Conservation (phyloP, 371 early-diverging fungal species). For the Saksenaea vasiformis region DNA sequence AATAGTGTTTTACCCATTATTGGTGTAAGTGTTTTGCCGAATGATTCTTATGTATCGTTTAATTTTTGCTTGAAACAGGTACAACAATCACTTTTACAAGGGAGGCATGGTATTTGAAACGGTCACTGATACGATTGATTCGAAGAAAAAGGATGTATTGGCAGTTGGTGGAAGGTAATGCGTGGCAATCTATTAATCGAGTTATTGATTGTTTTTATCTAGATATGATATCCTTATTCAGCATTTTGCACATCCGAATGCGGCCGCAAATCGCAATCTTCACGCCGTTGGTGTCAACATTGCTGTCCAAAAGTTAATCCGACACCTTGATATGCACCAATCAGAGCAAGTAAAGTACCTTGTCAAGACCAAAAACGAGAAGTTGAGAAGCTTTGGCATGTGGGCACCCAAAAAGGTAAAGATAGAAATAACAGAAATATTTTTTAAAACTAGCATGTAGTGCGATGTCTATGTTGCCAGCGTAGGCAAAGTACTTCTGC, state of each 20-base stretch:
- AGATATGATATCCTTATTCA: constrained; percentile 73
- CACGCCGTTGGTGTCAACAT: constrained; percentile 80
- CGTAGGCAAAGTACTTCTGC: constrained; percentile 71
- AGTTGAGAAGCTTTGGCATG: constrained; percentile 58
- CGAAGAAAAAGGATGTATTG: constrained; percentile 70
- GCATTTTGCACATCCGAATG: constrained; percentile 48
- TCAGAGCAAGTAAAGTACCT: constrained; percentile 57
- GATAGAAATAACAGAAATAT: neutral
- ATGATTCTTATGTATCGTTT: neutral
- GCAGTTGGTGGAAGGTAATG: constrained; percentile 77
- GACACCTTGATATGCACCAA: constrained; percentile 71
- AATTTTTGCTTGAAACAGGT: constrained; percentile 31
- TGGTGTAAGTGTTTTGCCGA: constrained; percentile 55
- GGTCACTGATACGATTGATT: constrained; percentile 52
- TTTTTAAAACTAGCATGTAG: constrained; percentile 8
- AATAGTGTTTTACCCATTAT: constrained; percentile 67
- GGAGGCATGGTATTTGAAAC: constrained; percentile 79
- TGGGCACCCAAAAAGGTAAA: constrained; percentile 60
- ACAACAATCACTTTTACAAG: constrained; percentile 75
- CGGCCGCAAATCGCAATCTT: constrained; percentile 50
- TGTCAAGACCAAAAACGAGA: constrained; percentile 59
- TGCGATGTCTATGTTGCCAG: constrained; percentile 83
- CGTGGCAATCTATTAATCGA: neutral
- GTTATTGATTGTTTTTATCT: neutral
- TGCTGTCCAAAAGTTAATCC: constrained; percentile 75